These are phyloP conservation scores for Durotheca rogersii DNA, from an alignment of 495 filamentous ascomycete species.

Conservation along the genomic window DNA sequence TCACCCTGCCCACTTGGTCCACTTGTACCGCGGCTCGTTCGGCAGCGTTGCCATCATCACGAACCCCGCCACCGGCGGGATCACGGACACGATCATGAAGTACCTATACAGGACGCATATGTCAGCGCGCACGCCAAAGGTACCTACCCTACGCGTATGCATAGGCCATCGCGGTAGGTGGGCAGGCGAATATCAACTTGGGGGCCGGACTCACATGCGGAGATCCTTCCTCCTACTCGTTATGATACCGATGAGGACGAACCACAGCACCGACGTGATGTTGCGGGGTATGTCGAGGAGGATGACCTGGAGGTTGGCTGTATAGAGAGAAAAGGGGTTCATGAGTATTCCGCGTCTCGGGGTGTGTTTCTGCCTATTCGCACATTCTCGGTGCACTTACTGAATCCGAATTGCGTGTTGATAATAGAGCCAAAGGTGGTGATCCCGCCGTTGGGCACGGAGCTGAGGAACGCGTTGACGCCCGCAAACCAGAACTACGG, in stretches of 20 bases:
- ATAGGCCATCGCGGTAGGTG: no score
- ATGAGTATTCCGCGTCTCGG: background rate
- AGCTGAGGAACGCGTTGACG: conserved; percentile 48
- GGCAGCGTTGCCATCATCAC: conserved; percentile 32
- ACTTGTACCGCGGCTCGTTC: conserved; percentile 36
- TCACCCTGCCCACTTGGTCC: conserved; percentile 36
- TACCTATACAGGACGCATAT: conserved; percentile 18
- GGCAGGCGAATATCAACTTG: no score
- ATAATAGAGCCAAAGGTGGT: conserved; percentile 53
- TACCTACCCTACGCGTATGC: no score
- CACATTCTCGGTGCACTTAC: conserved; percentile 2
- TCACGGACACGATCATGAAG: conserved; percentile 36
- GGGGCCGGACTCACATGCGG: conserved; percentile 31
- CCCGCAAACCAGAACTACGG: conserved; percentile 44
- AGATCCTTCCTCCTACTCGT: conserved; percentile 34
- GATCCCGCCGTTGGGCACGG: conserved; percentile 53
- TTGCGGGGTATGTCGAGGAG: conserved; percentile 35
- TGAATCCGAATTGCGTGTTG: conserved; percentile 49
- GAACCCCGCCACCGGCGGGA: conserved; percentile 35
- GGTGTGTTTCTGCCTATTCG: background rate
- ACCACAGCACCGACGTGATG: conserved; percentile 33
- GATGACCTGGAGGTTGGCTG: conserved; percentile 34
- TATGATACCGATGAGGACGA: conserved; percentile 30
- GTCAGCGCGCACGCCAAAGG: no score
- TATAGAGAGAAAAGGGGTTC: background rate